These are phyloP conservation scores for Hemileccinum impolitum DNA, from an alignment of 768 basidiomycete genomes.

Conservation along the genomic window DNA sequence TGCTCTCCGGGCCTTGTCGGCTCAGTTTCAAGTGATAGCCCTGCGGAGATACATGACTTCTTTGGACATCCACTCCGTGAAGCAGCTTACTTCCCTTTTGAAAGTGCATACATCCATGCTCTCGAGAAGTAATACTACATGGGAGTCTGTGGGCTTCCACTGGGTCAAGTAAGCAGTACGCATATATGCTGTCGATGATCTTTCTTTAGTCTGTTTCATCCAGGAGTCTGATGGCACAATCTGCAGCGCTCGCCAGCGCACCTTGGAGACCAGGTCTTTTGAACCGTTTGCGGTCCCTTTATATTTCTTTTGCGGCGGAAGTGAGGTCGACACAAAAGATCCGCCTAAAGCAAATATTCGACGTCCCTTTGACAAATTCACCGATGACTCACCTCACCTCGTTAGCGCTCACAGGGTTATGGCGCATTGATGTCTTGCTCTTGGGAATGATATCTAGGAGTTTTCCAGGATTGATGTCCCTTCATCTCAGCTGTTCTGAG, in stretches of 20 bases:
- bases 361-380: constrained; percentile 23
- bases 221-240: constrained; percentile 21
- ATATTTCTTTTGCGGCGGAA: constrained; percentile 42
- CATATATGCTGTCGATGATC: constrained; percentile 14
- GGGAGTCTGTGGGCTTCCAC: constrained; percentile 30
- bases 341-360: constrained; percentile 34
- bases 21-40: constrained; percentile 39
- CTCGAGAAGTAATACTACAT: constrained; percentile 18
- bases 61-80: constrained; percentile 18
- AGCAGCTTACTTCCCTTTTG: constrained; percentile 29
- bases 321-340: constrained; percentile 44
- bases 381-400: constrained; percentile 38
- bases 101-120: constrained; percentile 29
- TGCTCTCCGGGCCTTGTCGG: constrained; percentile 37
- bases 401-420: constrained; percentile 51
- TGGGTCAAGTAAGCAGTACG: constrained; percentile 46
- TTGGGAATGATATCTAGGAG: constrained; percentile 43
- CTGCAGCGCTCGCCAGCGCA: constrained; percentile 17
- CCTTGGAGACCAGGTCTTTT: constrained; percentile 31
- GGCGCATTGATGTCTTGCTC: constrained; percentile 51
- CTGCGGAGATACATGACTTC: constrained; percentile 35
- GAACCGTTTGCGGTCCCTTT: constrained; percentile 36
- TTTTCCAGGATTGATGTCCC: constrained; percentile 44
- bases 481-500: constrained; percentile 59
- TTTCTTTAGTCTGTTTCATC: background rate